Evolutionary conservation across 176 grass and related monocot genomes (phyloP), one percentile per base, ranked within the genome.

Genomic region (Poa pratensis): DNA sequence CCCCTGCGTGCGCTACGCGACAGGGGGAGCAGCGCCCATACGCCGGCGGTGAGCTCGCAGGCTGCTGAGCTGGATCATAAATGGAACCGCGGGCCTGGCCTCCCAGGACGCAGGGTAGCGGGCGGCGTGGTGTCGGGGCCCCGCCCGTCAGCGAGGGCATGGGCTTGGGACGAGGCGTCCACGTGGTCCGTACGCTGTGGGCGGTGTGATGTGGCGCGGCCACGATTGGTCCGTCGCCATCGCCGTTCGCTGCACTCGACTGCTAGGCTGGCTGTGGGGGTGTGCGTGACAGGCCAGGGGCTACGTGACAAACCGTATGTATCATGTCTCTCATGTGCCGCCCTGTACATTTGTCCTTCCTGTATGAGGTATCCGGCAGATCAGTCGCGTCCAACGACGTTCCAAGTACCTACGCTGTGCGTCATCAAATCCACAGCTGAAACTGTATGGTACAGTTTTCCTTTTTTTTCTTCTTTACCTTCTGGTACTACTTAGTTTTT

Each of bases 151-250:
- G 61, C 39, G 28, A 49, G 46, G 46, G 46, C 2, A 69, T 39
- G 18, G n/a, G 27, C 6, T 9, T 42, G 49, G 17, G 45, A 5
- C 12, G 46, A 69, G 78, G 45, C 45, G 5, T 79, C 79, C 84
- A 87, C 75, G 80, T 90, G 89, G 12, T 39, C 67, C 68, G 89
- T 83, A 87, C 75, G 66, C 28, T 9, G 50, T 75, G 80, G 84
- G 58, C 65, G 84, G 84, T 57, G 64, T 65, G 73, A 26, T 30
- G 27, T 58, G 58, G 75, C 20, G 69, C 64, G 75, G 87, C 80
- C 48, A 83, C 75, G 85, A 90, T 90, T 80, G 75, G 51, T 18
- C 76, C 69, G 76, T 90, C 75, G 67, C 75, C 80, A 61, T 87
- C 85, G 27, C 2, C 15, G 69, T 16, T 80, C 69, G 43, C 78